Evolutionary conservation across 306 rosid genomes (phyloP).

Genomic region (Oemleria cerasiformis): DNA sequence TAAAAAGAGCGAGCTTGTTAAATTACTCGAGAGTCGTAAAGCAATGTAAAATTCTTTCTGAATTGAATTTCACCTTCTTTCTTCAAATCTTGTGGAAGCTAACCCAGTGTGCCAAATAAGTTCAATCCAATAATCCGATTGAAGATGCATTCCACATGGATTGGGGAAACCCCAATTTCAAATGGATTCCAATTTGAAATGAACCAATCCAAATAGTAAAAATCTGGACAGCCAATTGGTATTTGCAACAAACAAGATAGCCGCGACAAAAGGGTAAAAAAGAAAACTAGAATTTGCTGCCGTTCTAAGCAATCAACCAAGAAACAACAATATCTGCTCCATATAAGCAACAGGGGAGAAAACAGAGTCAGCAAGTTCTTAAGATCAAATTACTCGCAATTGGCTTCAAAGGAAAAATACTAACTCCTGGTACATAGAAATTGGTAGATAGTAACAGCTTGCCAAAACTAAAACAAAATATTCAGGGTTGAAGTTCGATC

Average conservation of each 20-base stretch:
- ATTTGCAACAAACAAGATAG: background rate
- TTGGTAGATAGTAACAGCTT: background rate
- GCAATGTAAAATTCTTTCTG: background rate
- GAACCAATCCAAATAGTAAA: background rate
- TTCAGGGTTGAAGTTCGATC: slow-evolving; percentile 2
- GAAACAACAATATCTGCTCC: background rate
- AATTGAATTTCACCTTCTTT: background rate
- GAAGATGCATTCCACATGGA: too few species aligned
- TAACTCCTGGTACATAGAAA: background rate
- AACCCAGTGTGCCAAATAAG: too few species aligned
- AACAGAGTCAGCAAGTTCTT: background rate
- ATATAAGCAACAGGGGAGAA: background rate
- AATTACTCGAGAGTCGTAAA: slow-evolving; percentile 25
- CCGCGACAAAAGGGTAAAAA: background rate
- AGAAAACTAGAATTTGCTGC: too few species aligned
- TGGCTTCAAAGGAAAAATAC: background rate
- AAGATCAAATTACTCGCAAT: slow-evolving; percentile 6
- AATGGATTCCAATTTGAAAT: background rate
- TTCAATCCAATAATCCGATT: too few species aligned
- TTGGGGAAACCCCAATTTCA: background rate
- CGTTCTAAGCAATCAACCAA: background rate
- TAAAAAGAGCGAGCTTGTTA: slow-evolving; percentile 49
- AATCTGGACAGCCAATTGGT: background rate
- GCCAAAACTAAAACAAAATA: slow-evolving; percentile 20
- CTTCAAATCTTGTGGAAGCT: too few species aligned